phyloP scores from a whole-genome alignment of 148 eudicot genomes.

The Camellia sinensis region DNA sequence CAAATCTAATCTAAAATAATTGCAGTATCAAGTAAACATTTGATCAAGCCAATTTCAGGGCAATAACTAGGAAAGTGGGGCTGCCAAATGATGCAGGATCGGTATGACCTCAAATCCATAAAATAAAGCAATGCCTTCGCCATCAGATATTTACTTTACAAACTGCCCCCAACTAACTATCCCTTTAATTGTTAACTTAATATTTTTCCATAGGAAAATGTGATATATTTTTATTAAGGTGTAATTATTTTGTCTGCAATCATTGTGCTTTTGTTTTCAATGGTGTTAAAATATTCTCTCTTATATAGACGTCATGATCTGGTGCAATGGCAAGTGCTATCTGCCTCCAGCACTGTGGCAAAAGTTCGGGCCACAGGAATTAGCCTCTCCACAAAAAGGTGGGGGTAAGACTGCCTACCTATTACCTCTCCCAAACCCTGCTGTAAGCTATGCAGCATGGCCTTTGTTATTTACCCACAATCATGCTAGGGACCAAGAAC shows the following conservation, averaged over 20 bases:
- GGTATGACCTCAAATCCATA: not conserved
- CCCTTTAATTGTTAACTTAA: not conserved
- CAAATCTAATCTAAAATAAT: not conserved
- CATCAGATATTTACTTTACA: not conserved
- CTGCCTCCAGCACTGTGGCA: too few relatives aligned
- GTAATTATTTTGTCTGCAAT: not conserved
- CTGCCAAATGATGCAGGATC: not conserved
- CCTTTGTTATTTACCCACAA: too few relatives aligned
- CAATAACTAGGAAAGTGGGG: not conserved
- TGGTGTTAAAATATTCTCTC: not conserved
- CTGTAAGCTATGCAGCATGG: too few relatives aligned
- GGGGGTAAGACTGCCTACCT: too few relatives aligned
- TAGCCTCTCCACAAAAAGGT: too few relatives aligned
- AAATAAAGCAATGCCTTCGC: not conserved
- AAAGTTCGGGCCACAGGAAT: too few relatives aligned
- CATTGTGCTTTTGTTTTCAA: not conserved
- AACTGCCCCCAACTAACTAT: not conserved
- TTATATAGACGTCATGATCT: not conserved
- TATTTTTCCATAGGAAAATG: not conserved
- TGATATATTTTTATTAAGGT: not conserved
- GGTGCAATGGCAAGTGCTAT: too few relatives aligned
- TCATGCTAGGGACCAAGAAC: too few relatives aligned
- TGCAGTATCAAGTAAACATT: not conserved
- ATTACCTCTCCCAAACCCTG: too few relatives aligned
- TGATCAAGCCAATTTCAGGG: not conserved